Conservation (phyloP, 768 basidiomycete species). For the Pleurotus citrinopileatus region DNA sequence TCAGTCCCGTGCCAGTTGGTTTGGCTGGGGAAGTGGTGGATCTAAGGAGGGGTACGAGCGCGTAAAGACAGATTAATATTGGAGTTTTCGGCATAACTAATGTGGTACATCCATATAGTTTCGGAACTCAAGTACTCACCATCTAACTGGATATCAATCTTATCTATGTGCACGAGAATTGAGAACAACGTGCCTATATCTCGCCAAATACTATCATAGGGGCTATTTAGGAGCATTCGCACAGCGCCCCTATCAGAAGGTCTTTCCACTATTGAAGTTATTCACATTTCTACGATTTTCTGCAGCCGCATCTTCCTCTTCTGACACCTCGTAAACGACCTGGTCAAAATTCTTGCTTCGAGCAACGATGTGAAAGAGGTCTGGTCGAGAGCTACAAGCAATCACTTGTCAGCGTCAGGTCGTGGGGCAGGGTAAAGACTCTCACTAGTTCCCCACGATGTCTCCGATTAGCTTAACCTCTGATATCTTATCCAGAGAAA, state of each 20-base stretch:
- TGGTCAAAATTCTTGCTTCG: background rate
- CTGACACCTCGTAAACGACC: background rate
- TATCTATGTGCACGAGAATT: too few relatives aligned
- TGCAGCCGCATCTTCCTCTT: background rate
- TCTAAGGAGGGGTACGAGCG: conserved; percentile 42
- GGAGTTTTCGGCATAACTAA: too few relatives aligned
- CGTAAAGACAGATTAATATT: conserved; percentile 47
- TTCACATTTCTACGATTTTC: background rate
- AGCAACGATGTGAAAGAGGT: background rate
- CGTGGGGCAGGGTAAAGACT: background rate
- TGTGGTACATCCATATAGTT: too few relatives aligned
- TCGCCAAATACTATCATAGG: too few relatives aligned
- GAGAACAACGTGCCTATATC: too few relatives aligned
- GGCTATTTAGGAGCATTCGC: too few relatives aligned
- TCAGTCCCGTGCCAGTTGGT: conserved; percentile 44
- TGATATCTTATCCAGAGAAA: conserved; percentile 24
- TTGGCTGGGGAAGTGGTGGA: conserved; percentile 42
- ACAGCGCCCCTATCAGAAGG: background rate
- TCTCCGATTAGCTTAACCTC: conserved; percentile 26
- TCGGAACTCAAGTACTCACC: too few relatives aligned
- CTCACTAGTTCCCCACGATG: conserved; percentile 24
- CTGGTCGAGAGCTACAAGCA: background rate
- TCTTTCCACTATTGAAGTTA: background rate
- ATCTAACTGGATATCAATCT: too few relatives aligned
- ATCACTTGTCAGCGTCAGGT: background rate